A percentile compares a stretch with the other conserved stretches of the same genome.
Conservation (phyloP, 805 yeast species). For the Yarrowia sp. region DNA sequence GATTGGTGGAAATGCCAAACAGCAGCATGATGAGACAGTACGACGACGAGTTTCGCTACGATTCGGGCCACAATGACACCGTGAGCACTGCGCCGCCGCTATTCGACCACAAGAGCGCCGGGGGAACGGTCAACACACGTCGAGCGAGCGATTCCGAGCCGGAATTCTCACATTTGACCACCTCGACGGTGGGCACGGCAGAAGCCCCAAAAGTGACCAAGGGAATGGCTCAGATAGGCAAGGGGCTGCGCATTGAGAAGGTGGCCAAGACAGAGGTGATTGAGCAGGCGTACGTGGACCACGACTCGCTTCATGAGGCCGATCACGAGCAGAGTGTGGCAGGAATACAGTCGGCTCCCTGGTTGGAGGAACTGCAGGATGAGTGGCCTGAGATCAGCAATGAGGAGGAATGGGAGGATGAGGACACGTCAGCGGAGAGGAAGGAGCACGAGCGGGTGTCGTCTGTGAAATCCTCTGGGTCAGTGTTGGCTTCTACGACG, state of each 20-base stretch:
- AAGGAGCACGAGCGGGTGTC: slow-evolving; percentile 14
- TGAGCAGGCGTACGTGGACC: background rate
- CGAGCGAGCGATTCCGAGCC: slow-evolving; percentile 24
- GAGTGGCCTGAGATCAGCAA: slow-evolving; percentile 24
- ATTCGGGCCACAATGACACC: slow-evolving; percentile 18
- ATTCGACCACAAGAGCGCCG: slow-evolving; percentile 21
- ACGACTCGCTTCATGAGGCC: slow-evolving; percentile 1
- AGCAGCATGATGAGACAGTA: slow-evolving; percentile 16
- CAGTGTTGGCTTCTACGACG: slow-evolving; percentile 1
- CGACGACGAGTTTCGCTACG: slow-evolving; percentile 27
- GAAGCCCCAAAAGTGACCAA: background rate
- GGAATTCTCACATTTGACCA: slow-evolving; percentile 11
- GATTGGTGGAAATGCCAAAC: slow-evolving; percentile 36
- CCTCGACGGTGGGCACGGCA: background rate
- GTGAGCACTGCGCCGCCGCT: slow-evolving; percentile 33
- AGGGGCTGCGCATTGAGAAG: background rate
- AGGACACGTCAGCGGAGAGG: background rate
- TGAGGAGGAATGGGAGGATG: background rate
- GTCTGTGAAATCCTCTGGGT: slow-evolving; percentile 1
- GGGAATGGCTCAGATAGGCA: slow-evolving; percentile 30
- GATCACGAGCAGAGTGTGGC: slow-evolving; percentile 3
- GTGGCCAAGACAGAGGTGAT: background rate
- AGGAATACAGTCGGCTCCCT: background rate
- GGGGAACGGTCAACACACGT: slow-evolving; percentile 11
- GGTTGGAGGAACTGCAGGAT: slow-evolving; percentile 27